Percentiles rank a stretch among this genome's conserved stretches.
Conservation (phyloP, 306 rosid genomes). For the Cucurbita pepo region DNA sequence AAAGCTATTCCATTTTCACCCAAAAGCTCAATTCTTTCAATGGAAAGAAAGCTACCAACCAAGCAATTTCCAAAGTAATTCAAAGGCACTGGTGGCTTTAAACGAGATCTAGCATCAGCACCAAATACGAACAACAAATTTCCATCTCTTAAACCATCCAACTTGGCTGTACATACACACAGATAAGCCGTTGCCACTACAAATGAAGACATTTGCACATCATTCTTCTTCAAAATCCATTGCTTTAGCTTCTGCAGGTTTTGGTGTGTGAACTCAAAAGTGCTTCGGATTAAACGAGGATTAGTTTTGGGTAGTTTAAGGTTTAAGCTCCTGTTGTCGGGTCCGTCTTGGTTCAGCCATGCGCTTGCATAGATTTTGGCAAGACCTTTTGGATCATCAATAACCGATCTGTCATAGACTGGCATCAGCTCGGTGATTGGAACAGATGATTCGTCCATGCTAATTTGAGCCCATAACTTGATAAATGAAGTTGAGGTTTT, state of each 20-base stretch:
- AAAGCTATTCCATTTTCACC: conserved; percentile 13
- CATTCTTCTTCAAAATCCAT: not conserved
- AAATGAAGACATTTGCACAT: not conserved
- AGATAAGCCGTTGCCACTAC: not conserved
- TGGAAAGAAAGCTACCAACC: not conserved
- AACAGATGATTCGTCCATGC: not conserved
- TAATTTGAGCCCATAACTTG: conserved; percentile 42
- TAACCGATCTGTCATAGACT: conserved; percentile 16
- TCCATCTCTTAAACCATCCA: not conserved
- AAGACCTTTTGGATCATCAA: conserved; percentile 17
- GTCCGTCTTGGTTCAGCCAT: conserved; percentile 24
- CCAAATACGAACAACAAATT: not conserved
- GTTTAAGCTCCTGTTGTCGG: conserved; percentile 29
- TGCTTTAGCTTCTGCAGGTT: not conserved
- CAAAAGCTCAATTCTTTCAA: not conserved
- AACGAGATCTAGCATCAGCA: not conserved
- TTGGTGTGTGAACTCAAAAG: not conserved
- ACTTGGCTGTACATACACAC: not conserved
- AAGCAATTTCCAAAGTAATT: not conserved
- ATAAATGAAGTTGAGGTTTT: conserved; percentile 15
- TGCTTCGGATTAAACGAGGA: not conserved
- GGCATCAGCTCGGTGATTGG: conserved; percentile 16
- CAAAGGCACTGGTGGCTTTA: not conserved
- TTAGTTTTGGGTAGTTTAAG: not conserved
- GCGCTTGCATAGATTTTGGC: conserved; percentile 6